Conservation (phyloP, 228 moss, liverwort and hornwort species). For the Sphagnum magellanicum region DNA sequence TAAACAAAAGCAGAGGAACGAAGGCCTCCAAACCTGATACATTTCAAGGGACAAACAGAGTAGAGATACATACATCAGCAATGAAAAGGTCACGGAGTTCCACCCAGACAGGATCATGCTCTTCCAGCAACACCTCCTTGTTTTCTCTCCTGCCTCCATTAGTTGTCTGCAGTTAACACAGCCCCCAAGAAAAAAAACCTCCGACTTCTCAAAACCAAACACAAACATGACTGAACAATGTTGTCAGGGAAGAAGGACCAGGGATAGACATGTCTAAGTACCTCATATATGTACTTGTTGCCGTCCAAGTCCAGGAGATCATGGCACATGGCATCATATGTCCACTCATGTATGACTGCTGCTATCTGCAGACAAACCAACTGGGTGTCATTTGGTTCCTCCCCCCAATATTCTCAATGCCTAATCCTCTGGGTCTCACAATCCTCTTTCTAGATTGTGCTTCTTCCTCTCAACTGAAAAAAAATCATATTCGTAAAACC, state of each 20-base stretch:
- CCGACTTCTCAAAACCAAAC: not conserved
- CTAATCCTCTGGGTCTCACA: not conserved
- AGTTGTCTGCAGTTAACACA: constrained; percentile 52
- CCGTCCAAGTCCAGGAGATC: constrained; percentile 79
- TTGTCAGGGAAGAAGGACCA: too few relatives aligned
- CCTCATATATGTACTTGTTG: constrained; percentile 86
- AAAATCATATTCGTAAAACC: too few relatives aligned
- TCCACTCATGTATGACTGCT: constrained; percentile 95
- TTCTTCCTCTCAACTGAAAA: too few relatives aligned
- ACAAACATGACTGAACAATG: too few relatives aligned
- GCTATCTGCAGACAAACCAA: constrained; percentile 52
- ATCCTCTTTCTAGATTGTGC: not conserved
- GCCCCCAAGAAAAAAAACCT: not conserved
- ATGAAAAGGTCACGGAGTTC: constrained; percentile 93
- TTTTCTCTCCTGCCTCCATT: constrained; percentile 75
- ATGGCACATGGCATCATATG: constrained; percentile 98
- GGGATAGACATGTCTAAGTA: constrained; percentile 4
- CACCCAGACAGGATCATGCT: constrained; percentile 94
- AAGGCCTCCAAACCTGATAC: too few relatives aligned
- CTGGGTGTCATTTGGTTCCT: not conserved
- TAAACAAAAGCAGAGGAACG: too few relatives aligned
- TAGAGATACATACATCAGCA: constrained; percentile 62
- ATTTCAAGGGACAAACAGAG: too few relatives aligned
- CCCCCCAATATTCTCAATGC: not conserved
- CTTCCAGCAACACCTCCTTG: constrained; percentile 82